Base-by-base conservation (phyloP, 208 protist genomes). In the Trypanosoma theileri region DNA sequence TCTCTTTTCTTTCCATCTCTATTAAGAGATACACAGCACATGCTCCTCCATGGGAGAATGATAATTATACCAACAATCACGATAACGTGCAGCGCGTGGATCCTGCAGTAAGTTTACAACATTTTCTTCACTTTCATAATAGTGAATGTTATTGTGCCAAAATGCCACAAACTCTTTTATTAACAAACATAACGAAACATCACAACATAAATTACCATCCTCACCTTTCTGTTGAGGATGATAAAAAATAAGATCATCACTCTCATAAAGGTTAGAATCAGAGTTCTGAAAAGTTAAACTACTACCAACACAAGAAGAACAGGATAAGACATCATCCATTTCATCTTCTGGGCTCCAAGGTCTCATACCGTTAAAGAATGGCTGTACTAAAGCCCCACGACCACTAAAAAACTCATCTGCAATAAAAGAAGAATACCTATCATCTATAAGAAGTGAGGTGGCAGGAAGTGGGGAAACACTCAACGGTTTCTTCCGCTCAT, bases 381-480 rank as follows among this genome's bases (percentile, higher is more conserved):
- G 56, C 19, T 61, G 66, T 14, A 87, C 70, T 26, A 82, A 69
- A 10, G 84, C 56, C 24, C 77, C 67, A 51, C 77, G 82, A 0
- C 82, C 82, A 9, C 73, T 84, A 50, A 68, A 58, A 22, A 73
- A 69, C 48, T 91, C 82, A 8, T 53, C 48, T 17, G 69, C 13
- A 21, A 79, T 26, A 60, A 87, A 84, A 42, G 85, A 87, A 17
- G 19, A 62, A 16, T 46, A 59, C 14, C 40, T 77, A 52, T 88
- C 80, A 65, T 91, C 86, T n/a, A 88, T 31, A 3, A 91, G 77
- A 28, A 91, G 26, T 58, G 82, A 78, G 10, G 82, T 81, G 21
- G 77, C 65, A 22, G 86, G 80, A 17, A 24, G 45, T 3, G 60
- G 55, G 0, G 59, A 45, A 16, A 85, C 74, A 19, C 59, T 12